Evolutionary conservation across 106 monocot species (phyloP), one percentile per base, ranked within the genome.

Genomic region (Narthecium ossifragum): DNA sequence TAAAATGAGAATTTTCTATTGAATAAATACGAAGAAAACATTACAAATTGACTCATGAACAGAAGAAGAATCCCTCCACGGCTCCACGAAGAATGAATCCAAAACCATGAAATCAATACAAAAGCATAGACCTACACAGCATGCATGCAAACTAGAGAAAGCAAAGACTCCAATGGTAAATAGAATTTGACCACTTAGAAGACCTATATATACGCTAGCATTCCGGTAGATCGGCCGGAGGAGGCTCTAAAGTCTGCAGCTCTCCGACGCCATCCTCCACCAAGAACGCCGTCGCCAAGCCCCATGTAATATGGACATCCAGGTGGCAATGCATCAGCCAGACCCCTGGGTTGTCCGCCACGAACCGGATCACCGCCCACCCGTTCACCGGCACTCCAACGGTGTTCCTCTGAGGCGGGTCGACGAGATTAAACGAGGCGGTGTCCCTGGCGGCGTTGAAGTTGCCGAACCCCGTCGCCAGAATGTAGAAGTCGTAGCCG

Each of bases 261-360:
- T 67, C 63, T 2, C 85, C 80, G 14, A 64, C 24, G 6, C 85
- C 85, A 71, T 85, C 70, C 41, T 81, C 77, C 12, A 77, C 80
- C 57, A 85, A 37, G 62, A 85, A 81, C 6, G 73, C 80, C 80
- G 77, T 85, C 1, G 80, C 80, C 59, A 81, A 46, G 13, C 85
- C 85, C 85, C 80, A 85, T 2, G 70, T 73, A 9, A 81, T 74
- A 32, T 85, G 85, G 10, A 80, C 77, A 32, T 85, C 85, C 60
- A 85, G 69, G 61, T 85, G 80, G 49, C 85, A 81, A 28, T 81
- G 80, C 66, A 85, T 43, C 10, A 85, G 66, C 85, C 85, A 85
- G 17, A 81, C 77, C 6, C 81, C 81, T 0, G 81, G 81, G 22
- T 81, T 81, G 60, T 81, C 81, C 11, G 72, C 72, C 15, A 47